phyloP scores from a whole-genome alignment of 2,329 filamentous ascomycete species.

The Fusarium subtropicale region DNA sequence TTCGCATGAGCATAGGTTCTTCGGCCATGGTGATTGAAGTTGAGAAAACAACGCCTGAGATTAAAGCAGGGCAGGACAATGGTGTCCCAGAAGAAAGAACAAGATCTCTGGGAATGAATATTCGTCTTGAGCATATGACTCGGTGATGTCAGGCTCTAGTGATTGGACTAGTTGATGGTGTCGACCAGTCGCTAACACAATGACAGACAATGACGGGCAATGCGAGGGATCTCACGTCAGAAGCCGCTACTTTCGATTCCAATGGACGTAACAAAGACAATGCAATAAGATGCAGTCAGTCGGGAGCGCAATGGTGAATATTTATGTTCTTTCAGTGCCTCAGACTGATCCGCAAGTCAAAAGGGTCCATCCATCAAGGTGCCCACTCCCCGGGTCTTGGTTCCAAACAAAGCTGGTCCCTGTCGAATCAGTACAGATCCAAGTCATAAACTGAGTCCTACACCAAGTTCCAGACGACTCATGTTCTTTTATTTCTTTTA shows the following conservation, averaged over 20 bases:
- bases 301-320: conserved; percentile 18
- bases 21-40: conserved; percentile 33
- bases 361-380: conserved; percentile 45
- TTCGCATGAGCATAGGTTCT: conserved; percentile 48
- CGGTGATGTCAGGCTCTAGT: conserved; percentile 25
- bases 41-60: neutral
- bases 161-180: conserved; percentile 20
- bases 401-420: conserved; percentile 26
- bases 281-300: neutral
- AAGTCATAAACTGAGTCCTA: conserved; percentile 23
- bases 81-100: neutral
- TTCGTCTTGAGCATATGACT: conserved; percentile 11
- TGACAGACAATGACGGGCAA: conserved; percentile 25
- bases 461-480: conserved; percentile 17
- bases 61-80: neutral
- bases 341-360: conserved; percentile 26
- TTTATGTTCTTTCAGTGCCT: conserved; percentile 36
- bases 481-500: neutral
- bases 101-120: neutral
- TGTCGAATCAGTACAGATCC: conserved; percentile 34
- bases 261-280: conserved; percentile 20
- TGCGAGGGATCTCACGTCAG: conserved; percentile 38
- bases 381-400: conserved; percentile 37
- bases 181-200: conserved; percentile 20
- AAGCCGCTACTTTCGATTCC: conserved; percentile 13